Evolutionary conservation across 2,329 filamentous ascomycete genomes (phyloP).

Genomic region (Penicillium olsonii): DNA sequence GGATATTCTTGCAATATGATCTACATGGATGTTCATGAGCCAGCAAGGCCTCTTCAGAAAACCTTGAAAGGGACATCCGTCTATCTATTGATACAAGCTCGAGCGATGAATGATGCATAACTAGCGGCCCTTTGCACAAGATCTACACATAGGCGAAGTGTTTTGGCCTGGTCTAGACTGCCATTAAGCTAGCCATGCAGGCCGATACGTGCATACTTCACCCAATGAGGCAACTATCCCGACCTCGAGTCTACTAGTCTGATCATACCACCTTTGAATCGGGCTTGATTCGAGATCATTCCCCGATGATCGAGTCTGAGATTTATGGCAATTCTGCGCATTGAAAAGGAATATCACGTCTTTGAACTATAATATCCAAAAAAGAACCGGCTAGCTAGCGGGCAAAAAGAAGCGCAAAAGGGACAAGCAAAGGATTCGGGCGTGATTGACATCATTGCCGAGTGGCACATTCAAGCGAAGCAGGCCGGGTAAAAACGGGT

Average conservation of each 20-base stretch:
- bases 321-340: not conserved
- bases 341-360: not conserved
- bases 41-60: too few relatives aligned
- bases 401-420: conserved; percentile 1
- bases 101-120: too few relatives aligned
- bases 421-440: not conserved
- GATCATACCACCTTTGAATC: not conserved
- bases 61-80: too few relatives aligned
- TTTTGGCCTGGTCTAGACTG: not conserved
- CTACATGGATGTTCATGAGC: too few relatives aligned
- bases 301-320: too few relatives aligned
- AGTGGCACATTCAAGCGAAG: conserved; percentile 6
- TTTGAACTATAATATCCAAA: conserved; percentile 9
- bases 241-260: not conserved
- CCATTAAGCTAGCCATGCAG: not conserved
- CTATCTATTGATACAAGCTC: too few relatives aligned
- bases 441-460: conserved; percentile 4
- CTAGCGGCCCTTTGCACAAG: too few relatives aligned
- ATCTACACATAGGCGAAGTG: too few relatives aligned
- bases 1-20: too few relatives aligned
- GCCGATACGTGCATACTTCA: not conserved
- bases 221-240: not conserved
- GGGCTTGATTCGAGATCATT: not conserved
- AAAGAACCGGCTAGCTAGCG: conserved; percentile 11
- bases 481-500: conserved; percentile 1